phyloP scores from a whole-genome alignment of 2,329 filamentous ascomycete genomes.

The Scortechinia acanthostroma region DNA sequence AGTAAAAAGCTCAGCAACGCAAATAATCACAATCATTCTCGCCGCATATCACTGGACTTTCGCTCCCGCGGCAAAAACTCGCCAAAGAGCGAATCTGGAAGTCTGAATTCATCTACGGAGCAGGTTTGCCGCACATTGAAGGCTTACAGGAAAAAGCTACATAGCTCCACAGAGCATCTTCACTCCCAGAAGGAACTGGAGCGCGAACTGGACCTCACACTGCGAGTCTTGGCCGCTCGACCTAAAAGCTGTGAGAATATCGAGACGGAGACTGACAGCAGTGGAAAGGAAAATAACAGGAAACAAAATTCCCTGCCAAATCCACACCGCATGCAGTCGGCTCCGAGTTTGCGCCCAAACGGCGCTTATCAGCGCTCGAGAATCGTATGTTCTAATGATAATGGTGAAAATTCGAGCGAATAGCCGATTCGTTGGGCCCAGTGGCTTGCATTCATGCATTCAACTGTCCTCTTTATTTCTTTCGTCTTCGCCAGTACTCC shows the following conservation, averaged over 20 bases:
- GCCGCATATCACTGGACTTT: slow-evolving; percentile 38
- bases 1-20: slow-evolving; percentile 6
- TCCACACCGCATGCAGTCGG: no score
- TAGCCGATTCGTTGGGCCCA: no score
- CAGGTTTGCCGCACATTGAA: slow-evolving; percentile 46
- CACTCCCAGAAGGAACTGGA: slow-evolving; percentile 45
- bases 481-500: no score
- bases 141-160: slow-evolving; percentile 49
- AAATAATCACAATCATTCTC: slow-evolving; percentile 19
- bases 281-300: slow-evolving; percentile 23
- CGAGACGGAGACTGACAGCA: slow-evolving; percentile 26
- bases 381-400: no score
- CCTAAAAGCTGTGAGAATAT: slow-evolving; percentile 15
- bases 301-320: no score
- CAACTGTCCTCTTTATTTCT: no score
- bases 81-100: slow-evolving; percentile 30
- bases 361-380: no score
- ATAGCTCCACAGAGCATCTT: slow-evolving; percentile 33
- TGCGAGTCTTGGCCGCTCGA: slow-evolving; percentile 21
- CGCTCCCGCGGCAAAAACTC: slow-evolving; percentile 28
- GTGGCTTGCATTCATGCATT: no score
- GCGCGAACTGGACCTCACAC: slow-evolving; percentile 40
- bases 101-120: slow-evolving; percentile 42
- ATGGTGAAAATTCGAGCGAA: no score
- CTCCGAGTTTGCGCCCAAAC: no score